These are phyloP conservation scores for Leccinum fuscescens DNA, from an alignment of 1,284 basidiomycete species.

Conservation along the genomic window DNA sequence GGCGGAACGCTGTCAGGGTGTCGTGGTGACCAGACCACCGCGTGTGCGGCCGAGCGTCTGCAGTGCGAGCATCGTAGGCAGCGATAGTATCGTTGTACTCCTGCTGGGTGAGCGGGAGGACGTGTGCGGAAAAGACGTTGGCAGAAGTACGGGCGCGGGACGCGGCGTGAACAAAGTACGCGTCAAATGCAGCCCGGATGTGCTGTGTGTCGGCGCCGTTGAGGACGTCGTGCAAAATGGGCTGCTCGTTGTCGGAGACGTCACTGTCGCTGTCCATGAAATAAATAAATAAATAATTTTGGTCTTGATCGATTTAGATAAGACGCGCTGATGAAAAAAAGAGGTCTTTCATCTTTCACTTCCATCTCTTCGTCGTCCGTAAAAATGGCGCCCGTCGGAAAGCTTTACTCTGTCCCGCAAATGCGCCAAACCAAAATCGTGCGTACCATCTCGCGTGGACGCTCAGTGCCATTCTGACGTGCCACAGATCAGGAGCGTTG, in stretches of 20 bases:
- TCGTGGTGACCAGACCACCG: conserved; percentile 32
- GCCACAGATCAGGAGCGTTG: conserved; percentile 66
- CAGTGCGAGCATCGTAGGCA: conserved; percentile 30
- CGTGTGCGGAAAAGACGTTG: conserved; percentile 71
- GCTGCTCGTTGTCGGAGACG: conserved; percentile 29
- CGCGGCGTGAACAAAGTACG: conserved; percentile 72
- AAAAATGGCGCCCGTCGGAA: conserved; percentile 59
- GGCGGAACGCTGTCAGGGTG: conserved; percentile 48
- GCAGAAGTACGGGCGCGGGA: conserved; percentile 69
- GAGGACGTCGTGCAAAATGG: conserved; percentile 11
- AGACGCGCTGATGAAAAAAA: conserved; percentile 31
- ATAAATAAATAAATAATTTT: conserved; percentile 8
- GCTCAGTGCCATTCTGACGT: conserved; percentile 6
- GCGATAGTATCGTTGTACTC: conserved; percentile 56
- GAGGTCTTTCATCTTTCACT: conserved; percentile 4
- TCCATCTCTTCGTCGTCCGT: conserved; percentile 10
- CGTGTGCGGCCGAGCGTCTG: conserved; percentile 25
- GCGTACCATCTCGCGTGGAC: conserved; percentile 27
- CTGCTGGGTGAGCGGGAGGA: conserved; percentile 64
- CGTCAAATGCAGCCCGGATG: conserved; percentile 65
- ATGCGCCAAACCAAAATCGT: conserved; percentile 50
- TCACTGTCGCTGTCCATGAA: conserved; percentile 31
- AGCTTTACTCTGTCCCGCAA: conserved; percentile 52
- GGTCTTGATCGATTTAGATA: conserved; percentile 30
- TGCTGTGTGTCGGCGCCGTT: conserved; percentile 7